Conservation (phyloP, 495 filamentous ascomycete species). For the Cairneyella variabilis region DNA sequence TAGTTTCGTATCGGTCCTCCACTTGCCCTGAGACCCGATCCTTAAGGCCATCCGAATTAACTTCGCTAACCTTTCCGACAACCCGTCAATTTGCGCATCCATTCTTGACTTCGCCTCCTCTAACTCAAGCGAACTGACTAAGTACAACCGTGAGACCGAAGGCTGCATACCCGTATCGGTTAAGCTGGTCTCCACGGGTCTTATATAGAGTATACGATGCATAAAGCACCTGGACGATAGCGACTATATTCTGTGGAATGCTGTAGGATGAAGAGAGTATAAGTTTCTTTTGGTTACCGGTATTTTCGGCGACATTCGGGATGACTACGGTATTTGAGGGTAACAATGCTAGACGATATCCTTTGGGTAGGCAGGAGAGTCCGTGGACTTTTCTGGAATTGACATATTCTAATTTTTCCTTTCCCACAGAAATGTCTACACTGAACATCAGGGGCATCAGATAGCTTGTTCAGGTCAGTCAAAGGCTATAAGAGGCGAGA, state of each 20-base stretch:
- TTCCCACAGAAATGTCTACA: too few relatives aligned
- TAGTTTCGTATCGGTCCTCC: too few relatives aligned
- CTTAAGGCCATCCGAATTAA: too few relatives aligned
- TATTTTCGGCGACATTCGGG: not conserved
- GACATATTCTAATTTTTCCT: not conserved
- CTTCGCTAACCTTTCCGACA: too few relatives aligned
- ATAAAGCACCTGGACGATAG: constrained; percentile 35
- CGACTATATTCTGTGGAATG: constrained; percentile 27
- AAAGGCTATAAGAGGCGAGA: too few relatives aligned
- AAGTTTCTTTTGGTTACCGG: constrained; percentile 1
- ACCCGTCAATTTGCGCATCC: too few relatives aligned
- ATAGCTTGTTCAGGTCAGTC: too few relatives aligned
- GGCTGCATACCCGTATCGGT: constrained; percentile 38
- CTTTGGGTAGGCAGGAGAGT: not conserved
- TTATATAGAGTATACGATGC: constrained; percentile 32
- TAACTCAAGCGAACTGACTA: constrained; percentile 41
- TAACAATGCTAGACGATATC: not conserved
- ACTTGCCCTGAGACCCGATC: too few relatives aligned
- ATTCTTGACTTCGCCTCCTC: constrained; percentile 27
- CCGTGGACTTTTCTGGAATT: constrained; percentile 4
- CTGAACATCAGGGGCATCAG: too few relatives aligned
- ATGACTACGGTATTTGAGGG: constrained; percentile 4
- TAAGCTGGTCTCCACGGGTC: constrained; percentile 35
- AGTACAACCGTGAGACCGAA: constrained; percentile 45
- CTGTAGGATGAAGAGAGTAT: constrained; percentile 22